Evolutionary conservation across 2,329 filamentous ascomycete genomes (phyloP).

Genomic region (Alternaria brassicae): DNA sequence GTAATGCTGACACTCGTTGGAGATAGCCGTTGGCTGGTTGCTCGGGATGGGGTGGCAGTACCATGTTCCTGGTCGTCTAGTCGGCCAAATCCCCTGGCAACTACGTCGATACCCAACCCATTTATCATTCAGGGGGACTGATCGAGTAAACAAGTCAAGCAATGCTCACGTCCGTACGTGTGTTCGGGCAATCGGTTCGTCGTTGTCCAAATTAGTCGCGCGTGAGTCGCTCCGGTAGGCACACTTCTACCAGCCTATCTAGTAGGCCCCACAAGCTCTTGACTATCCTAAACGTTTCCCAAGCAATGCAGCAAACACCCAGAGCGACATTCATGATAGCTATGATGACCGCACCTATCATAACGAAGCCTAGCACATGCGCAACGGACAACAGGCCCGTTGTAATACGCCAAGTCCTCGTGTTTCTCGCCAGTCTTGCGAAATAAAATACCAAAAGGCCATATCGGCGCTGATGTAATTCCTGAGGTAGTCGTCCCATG

Average conservation of each 20-base stretch:
- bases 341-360: neutral
- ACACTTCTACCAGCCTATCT: neutral
- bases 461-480: neutral
- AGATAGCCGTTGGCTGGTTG: neutral
- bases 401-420: neutral
- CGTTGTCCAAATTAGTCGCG: neutral
- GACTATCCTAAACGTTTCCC: neutral
- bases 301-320: neutral
- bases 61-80: constrained; percentile 2
- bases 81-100: neutral
- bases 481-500: neutral
- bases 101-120: neutral
- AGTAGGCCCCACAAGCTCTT: neutral
- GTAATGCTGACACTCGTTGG: neutral
- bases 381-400: neutral
- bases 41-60: neutral
- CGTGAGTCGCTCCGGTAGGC: neutral
- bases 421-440: neutral
- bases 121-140: neutral
- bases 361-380: constrained; percentile 4
- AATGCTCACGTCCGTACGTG: neutral
- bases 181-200: neutral
- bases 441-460: constrained; percentile 9
- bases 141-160: neutral
- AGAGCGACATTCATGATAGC: neutral